Conservation (phyloP, 2,329 filamentous ascomycete species). For the Leptosphaerulina australis region DNA sequence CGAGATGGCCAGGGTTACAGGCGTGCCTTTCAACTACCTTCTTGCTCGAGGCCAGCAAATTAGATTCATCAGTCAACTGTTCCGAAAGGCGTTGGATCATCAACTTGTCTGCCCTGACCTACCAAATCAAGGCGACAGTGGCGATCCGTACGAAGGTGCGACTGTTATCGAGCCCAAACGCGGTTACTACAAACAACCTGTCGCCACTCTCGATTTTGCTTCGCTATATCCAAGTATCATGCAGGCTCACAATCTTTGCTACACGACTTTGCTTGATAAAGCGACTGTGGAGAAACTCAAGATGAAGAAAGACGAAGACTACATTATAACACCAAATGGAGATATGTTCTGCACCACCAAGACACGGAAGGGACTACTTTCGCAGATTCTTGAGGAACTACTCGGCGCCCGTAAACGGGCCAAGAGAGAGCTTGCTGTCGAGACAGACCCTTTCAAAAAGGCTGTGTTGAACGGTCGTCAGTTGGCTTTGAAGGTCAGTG, state of each 20-base stretch:
- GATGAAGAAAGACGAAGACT: slow-evolving; percentile 88
- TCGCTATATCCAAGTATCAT: slow-evolving; percentile 99
- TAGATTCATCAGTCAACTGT: slow-evolving; percentile 96
- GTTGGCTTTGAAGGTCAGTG: slow-evolving; percentile 92
- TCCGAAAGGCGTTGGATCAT: slow-evolving; percentile 91
- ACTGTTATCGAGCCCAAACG: slow-evolving; percentile 96
- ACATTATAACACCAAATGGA: slow-evolving; percentile 93
- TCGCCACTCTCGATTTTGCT: slow-evolving; percentile 97
- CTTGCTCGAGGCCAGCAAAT: slow-evolving; percentile 93
- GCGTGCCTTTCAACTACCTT: slow-evolving; percentile 94
- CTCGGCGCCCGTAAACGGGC: slow-evolving; percentile 91
- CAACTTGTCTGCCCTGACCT: slow-evolving; percentile 93
- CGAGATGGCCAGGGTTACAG: slow-evolving; percentile 99
- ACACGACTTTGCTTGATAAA: slow-evolving; percentile 89
- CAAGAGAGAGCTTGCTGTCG: slow-evolving; percentile 84
- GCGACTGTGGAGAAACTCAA: slow-evolving; percentile 74
- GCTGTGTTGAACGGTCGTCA: slow-evolving; percentile 97
- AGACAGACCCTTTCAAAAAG: slow-evolving; percentile 97
- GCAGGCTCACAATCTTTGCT: slow-evolving; percentile 97
- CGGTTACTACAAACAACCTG: slow-evolving; percentile 92
- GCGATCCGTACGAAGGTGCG: slow-evolving; percentile 95
- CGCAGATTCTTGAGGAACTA: slow-evolving; percentile 94
- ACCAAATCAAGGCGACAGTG: slow-evolving; percentile 65
- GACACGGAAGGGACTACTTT: slow-evolving; percentile 86
- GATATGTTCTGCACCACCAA: slow-evolving; percentile 91